Evolutionary conservation across 2,329 filamentous ascomycete species (phyloP), one percentile per base, ranked within the genome.

Genomic region (Phoma sp.): DNA sequence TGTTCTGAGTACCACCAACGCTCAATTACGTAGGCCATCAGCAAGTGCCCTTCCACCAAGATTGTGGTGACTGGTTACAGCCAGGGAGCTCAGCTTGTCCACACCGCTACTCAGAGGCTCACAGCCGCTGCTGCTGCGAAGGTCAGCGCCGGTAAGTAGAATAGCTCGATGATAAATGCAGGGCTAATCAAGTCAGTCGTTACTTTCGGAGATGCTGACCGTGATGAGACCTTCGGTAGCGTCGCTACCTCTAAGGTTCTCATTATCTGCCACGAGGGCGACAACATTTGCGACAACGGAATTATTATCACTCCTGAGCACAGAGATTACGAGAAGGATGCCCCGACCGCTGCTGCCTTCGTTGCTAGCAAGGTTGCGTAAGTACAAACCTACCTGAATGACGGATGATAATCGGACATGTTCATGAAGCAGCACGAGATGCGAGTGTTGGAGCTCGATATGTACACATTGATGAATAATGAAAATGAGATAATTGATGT

Each of bases 51-150:
- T 4, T 61, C 56, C 0, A 70, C 68, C 25, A 71, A 69, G 57
- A 70, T 70, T 23, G 66, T 70, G 0, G 53, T 71, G 2, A 59
- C 63, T 3, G 67, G 69, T 10, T 71, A 71, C 51, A 69, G 72
- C 25, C 75, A 78, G 63, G 75, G 75, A 32, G 74, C 72, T 1
- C 71, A 75, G 50, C 60, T 76, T 3, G 77, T 80, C 1, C 80
- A 82, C 67, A 78, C 78, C 24, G 78, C 77, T 1, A 77, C 76
- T 3, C 64, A 67, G 42, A 65, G 62, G 40, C 61, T 68, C 7
- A 55, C 61, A 8, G 61, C 68, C 7, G 55, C 64, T 2, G 53
- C 51, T 9, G 64, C 65, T 8, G 61, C 62, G 4, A 58, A 60
- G 14, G 59, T 70, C 24, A 58, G 57, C 48, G 65, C 68, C 23